phyloP scores from a whole-genome alignment of 768 basidiomycete species.

The Mycena haematopus region DNA sequence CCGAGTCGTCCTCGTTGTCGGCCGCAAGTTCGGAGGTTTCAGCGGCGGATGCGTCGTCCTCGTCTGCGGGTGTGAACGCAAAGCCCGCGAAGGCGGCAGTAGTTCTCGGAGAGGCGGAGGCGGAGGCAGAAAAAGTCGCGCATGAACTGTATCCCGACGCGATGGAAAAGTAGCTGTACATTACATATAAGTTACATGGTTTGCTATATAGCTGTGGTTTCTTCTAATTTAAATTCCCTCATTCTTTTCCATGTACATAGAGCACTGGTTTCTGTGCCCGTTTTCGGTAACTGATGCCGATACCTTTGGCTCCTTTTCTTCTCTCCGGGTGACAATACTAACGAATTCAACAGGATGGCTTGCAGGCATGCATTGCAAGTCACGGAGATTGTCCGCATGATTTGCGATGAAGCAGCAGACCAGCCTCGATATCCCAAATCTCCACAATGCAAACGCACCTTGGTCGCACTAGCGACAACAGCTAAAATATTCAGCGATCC shows the following conservation, averaged over 20 bases:
- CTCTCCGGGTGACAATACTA: neutral
- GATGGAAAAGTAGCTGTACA: slow-evolving; percentile 31
- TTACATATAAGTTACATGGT: slow-evolving; percentile 1
- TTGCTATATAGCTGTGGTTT: slow-evolving; percentile 21
- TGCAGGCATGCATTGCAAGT: slow-evolving; percentile 17
- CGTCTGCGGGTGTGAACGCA: slow-evolving; percentile 15
- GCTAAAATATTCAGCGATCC: slow-evolving; percentile 14
- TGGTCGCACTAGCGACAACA: slow-evolving; percentile 6
- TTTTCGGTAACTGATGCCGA: neutral
- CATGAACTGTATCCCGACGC: slow-evolving; percentile 60
- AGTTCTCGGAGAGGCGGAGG: slow-evolving; percentile 49
- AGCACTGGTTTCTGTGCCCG: neutral
- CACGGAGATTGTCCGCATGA: slow-evolving; percentile 20
- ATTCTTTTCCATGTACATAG: neutral
- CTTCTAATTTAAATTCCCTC: slow-evolving; percentile 20
- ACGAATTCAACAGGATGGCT: neutral
- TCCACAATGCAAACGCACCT: neutral
- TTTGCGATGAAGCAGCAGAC: slow-evolving; percentile 11
- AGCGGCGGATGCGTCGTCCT: slow-evolving; percentile 9
- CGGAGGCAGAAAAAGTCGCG: slow-evolving; percentile 57
- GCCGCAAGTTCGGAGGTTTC: slow-evolving; percentile 23
- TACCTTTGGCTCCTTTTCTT: neutral
- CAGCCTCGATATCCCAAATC: too few relatives aligned
- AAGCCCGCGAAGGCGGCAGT: slow-evolving; percentile 42
- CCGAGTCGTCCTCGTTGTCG: slow-evolving; percentile 2